Base-by-base conservation (phyloP, 106 monocot species). In the Platanthera guangdongensis region DNA sequence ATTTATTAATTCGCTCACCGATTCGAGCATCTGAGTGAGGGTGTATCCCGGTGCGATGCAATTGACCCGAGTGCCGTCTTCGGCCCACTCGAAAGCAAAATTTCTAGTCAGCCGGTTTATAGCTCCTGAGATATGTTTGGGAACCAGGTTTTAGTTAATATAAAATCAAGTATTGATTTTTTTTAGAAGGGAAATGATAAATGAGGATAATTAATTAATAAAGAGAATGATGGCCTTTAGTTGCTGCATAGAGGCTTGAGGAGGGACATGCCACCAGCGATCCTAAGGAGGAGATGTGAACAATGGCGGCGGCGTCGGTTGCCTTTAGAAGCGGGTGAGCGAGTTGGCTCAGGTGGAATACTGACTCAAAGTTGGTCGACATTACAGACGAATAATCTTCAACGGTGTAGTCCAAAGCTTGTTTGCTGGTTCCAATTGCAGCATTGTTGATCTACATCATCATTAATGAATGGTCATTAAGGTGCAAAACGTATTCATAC, bases 291-390 rank as follows among this genome's bases (percentile, higher is more conserved):
- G 83, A 80, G 74, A 78, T 46, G 46, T 78, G 75, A 0, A 85
- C 55, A 16, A 85, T 1, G 39, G 39, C 69, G 46, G 19, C 75
- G 21, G 78, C 81, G 2, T 1, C 32, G 0, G 65, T 82, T 19
- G 91, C 84, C 76, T 80, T 86, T 16, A 91, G 65, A 57, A 80
- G 78, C 8, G 88, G 86, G 50, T 88, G 82, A 5, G 84, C 82
- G 2, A 91, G 74, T 69, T 91, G 91, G 87, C 83, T 81, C 7
- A 88, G 52, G 73, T 88, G 88, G 50, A 88, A 86, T 14, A 76
- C 84, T 18, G 91, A 84, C 53, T 91, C 91, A 1, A 90, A 74
- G 50, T 88, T 88, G 0, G 86, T 79, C 10, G 71, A 18, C 85
- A 83, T 78, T 47, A 72, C 1, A 1, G 67, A 45, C 0, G 71